Conservation (phyloP, 2,329 filamentous ascomycete species). For the Penicillium frequentans region DNA sequence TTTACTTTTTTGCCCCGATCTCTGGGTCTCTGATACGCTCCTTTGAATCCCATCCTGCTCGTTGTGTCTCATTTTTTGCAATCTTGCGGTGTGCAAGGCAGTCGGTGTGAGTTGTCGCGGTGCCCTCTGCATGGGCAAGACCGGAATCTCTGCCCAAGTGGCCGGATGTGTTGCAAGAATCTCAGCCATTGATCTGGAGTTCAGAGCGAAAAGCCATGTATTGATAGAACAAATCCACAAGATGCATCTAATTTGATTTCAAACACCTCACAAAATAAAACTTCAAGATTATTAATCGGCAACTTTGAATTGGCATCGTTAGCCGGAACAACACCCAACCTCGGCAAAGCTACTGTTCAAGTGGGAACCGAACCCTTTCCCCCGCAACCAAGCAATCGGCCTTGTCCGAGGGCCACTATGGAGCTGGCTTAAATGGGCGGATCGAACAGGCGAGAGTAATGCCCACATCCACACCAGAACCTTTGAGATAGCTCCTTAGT, state of each 20-base stretch:
- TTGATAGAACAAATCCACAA: slow-evolving; percentile 9
- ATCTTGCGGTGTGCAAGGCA: neutral
- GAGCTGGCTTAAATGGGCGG: neutral
- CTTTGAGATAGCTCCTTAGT: too few relatives aligned
- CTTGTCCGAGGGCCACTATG: neutral
- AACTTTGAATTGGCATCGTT: neutral
- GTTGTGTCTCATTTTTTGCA: neutral
- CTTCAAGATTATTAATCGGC: neutral
- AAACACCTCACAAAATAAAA: neutral
- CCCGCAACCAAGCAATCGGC: neutral
- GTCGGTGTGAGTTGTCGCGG: neutral
- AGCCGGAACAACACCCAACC: neutral
- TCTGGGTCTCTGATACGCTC: neutral
- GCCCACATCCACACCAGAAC: too few relatives aligned
- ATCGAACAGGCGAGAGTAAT: too few relatives aligned
- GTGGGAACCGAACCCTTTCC: neutral
- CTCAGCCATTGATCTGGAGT: slow-evolving; percentile 3
- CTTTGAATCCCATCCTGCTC: neutral
- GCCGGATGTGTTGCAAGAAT: neutral
- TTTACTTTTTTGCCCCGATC: neutral
- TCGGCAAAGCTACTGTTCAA: neutral
- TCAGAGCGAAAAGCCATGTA: slow-evolving; percentile 12
- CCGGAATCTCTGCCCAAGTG: neutral
- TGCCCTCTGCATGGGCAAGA: slow-evolving; percentile 4
- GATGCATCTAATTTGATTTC: neutral